Evolutionary conservation across 768 basidiomycete species (phyloP).

Genomic region (Mycena epipterygia): DNA sequence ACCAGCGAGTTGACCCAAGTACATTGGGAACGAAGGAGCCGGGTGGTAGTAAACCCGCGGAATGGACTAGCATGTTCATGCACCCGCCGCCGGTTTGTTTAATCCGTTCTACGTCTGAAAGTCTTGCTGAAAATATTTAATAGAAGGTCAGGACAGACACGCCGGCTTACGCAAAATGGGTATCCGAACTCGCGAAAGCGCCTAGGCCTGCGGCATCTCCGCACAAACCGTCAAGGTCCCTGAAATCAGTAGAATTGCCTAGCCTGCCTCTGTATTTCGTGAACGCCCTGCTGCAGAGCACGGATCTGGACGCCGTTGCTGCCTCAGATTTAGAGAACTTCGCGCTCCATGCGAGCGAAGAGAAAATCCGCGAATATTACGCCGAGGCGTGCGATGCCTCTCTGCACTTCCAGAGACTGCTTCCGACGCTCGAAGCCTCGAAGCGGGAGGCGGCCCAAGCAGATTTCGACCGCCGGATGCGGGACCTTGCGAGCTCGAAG

Average conservation of each 20-base stretch:
- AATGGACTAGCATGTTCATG: slow-evolving; percentile 16
- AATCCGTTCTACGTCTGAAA: background rate
- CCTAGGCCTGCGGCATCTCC: slow-evolving; percentile 15
- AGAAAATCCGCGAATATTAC: slow-evolving; percentile 36
- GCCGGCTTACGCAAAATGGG: slow-evolving; percentile 33
- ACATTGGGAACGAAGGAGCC: slow-evolving; percentile 23
- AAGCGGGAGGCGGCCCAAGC: slow-evolving; percentile 18
- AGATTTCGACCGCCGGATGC: slow-evolving; percentile 31
- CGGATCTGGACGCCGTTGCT: slow-evolving; percentile 35
- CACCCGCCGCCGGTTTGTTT: slow-evolving; percentile 31
- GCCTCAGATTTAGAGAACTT: slow-evolving; percentile 29
- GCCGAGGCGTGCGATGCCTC: slow-evolving; percentile 33
- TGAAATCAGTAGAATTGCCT: slow-evolving; percentile 25
- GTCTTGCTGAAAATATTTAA: background rate
- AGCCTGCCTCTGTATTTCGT: slow-evolving; percentile 34
- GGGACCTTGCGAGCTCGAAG: slow-evolving; percentile 28
- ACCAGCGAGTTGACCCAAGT: slow-evolving; percentile 32
- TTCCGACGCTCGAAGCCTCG: slow-evolving; percentile 14
- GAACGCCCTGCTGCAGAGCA: slow-evolving; percentile 31
- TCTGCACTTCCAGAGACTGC: slow-evolving; percentile 28
- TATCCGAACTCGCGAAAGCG: slow-evolving; percentile 22
- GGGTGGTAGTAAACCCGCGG: no score
- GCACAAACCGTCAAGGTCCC: slow-evolving; percentile 5
- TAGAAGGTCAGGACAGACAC: background rate
- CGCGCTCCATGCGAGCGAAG: slow-evolving; percentile 27